A percentile compares a stretch with the other conserved stretches of the same genome.
phyloP scores from a whole-genome alignment of 164 flowering plant species.

The Kingdonia uniflora region DNA sequence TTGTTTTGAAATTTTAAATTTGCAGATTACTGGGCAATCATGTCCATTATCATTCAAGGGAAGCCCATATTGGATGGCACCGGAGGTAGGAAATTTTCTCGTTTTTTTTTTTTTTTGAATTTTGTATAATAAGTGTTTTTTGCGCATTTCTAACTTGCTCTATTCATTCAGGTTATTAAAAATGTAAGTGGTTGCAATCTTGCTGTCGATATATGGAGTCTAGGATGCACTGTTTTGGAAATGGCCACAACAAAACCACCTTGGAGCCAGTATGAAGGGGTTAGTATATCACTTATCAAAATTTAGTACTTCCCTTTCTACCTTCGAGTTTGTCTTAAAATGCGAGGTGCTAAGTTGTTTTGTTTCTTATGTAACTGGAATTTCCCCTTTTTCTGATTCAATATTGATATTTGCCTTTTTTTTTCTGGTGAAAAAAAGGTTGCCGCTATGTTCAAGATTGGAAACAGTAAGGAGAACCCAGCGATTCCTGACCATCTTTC shows the following conservation, averaged over 20 bases:
- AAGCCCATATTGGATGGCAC: constrained; percentile 98
- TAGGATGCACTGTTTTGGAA: constrained; percentile 90
- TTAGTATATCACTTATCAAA: constrained; percentile 20
- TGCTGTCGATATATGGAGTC: constrained; percentile 92
- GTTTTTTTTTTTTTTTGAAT: neutral
- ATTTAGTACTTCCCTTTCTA: neutral
- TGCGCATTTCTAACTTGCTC: constrained; percentile 3
- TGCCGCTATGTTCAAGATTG: constrained; percentile 93
- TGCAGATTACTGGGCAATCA: constrained; percentile 77
- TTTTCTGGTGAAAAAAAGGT: constrained; percentile 30
- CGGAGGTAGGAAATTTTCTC: constrained; percentile 50
- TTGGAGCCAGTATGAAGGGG: constrained; percentile 88
- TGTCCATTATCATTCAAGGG: constrained; percentile 82
- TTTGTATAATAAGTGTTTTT: neutral
- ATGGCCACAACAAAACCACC: constrained; percentile 96
- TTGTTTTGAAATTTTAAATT: constrained; percentile 1
- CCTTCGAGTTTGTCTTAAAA: neutral
- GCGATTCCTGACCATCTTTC: constrained; percentile 79
- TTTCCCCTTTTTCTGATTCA: neutral
- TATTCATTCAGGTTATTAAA: constrained; percentile 47
- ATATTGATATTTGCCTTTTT: constrained; percentile 13
- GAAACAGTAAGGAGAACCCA: constrained; percentile 91
- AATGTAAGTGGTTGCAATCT: constrained; percentile 69
- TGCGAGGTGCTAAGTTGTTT: neutral
- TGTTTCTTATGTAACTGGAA: neutral